phyloP scores from a whole-genome alignment of 129 eudicot species.

The Centella asiatica region DNA sequence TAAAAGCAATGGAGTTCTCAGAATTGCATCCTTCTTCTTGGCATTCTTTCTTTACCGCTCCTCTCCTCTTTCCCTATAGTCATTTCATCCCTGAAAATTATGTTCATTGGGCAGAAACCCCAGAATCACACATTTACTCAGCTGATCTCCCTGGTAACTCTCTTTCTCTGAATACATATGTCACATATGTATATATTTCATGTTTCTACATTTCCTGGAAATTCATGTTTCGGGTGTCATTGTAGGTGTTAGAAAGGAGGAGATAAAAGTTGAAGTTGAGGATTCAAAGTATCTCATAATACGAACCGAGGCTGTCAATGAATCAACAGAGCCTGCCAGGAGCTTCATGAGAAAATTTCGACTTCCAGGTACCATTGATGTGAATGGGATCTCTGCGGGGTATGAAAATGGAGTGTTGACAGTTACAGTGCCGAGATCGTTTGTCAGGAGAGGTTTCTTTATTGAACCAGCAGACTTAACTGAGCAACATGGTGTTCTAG shows the following conservation, averaged over 20 bases:
- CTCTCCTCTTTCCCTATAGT: constrained; percentile 57
- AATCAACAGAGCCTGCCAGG: constrained; percentile 28
- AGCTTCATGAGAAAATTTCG: constrained; percentile 65
- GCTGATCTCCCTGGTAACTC: constrained; percentile 82
- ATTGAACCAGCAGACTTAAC: constrained; percentile 55
- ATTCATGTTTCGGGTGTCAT: neutral
- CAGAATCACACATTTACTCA: constrained; percentile 76
- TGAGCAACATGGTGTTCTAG: constrained; percentile 36
- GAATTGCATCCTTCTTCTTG: constrained; percentile 39
- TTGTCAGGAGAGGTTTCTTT: constrained; percentile 50
- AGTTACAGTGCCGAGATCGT: constrained; percentile 68
- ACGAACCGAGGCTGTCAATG: constrained; percentile 53
- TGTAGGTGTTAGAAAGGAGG: constrained; percentile 52
- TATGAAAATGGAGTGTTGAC: constrained; percentile 75
- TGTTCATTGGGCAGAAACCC: constrained; percentile 85
- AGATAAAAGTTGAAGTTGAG: constrained; percentile 76
- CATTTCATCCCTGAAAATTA: constrained; percentile 60
- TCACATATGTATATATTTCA: neutral
- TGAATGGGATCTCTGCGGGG: constrained; percentile 73
- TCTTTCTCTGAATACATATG: neutral
- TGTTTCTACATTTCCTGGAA: neutral
- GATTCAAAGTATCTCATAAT: constrained; percentile 73
- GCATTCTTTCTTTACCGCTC: constrained; percentile 51
- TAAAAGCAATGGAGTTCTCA: constrained; percentile 54
- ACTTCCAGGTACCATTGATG: constrained; percentile 60